phyloP scores from a whole-genome alignment of 768 basidiomycete species.

The Rhodocollybia butyracea region DNA sequence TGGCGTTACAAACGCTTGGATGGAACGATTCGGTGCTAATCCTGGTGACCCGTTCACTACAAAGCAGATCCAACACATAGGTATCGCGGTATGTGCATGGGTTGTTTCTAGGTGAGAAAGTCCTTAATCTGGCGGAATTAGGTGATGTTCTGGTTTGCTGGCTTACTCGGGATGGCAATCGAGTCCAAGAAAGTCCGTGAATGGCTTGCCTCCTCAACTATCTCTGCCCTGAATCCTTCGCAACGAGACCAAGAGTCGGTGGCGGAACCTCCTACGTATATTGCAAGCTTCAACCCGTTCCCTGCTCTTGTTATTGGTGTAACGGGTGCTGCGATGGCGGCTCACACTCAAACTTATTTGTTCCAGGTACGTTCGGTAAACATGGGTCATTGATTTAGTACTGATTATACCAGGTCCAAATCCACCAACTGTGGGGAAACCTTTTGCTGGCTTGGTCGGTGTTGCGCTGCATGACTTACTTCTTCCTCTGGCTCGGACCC shows the following conservation, averaged over 20 bases:
- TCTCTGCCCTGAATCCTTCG: constrained; percentile 26
- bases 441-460: constrained; percentile 76
- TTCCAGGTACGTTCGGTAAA: constrained; percentile 58
- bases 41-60: constrained; percentile 83
- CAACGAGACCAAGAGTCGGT: constrained; percentile 38
- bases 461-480: constrained; percentile 82
- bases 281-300: constrained; percentile 84
- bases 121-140: constrained; percentile 20
- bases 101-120: neutral
- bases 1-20: constrained; percentile 91
- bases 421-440: constrained; percentile 90
- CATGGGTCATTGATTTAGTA: neutral
- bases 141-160: constrained; percentile 96
- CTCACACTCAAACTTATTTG: constrained; percentile 86
- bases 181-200: constrained; percentile 73
- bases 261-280: constrained; percentile 70
- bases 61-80: constrained; percentile 91
- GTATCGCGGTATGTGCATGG: constrained; percentile 67
- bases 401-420: constrained; percentile 57
- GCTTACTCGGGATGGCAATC: constrained; percentile 83
- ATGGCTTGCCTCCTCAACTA: constrained; percentile 66
- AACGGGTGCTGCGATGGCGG: constrained; percentile 91
- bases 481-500: constrained; percentile 89
- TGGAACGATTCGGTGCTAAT: constrained; percentile 89
- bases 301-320: constrained; percentile 92